Percentiles rank a stretch among this genome's conserved stretches.
phyloP scores from a whole-genome alignment of 306 rosid genomes.

The Trichosanthes cucumerina region DNA sequence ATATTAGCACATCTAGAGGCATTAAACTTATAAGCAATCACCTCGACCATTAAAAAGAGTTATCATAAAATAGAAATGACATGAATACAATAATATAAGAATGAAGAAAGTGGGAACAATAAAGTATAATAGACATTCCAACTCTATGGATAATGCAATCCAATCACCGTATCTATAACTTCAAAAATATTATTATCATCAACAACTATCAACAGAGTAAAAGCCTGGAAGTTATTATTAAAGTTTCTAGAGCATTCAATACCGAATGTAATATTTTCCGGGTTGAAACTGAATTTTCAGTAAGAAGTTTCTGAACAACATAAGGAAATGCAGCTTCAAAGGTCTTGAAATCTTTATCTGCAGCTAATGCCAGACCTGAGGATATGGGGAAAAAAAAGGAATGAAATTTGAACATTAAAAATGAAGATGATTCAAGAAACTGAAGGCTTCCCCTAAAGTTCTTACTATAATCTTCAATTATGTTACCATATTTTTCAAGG shows the following conservation, averaged over 20 bases:
- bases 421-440: not conserved
- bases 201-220: not conserved
- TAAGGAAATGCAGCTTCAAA: conserved; percentile 94
- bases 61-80: not conserved
- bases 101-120: not conserved
- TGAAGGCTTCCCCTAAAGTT: not conserved
- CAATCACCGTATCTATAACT: not conserved
- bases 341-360: conserved; percentile 68
- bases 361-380: conserved; percentile 82
- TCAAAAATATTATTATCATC: not conserved
- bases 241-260: conserved; percentile 11
- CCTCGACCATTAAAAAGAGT: not conserved
- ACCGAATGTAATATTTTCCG: conserved; percentile 77
- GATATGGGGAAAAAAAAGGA: conserved; percentile 3
- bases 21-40: not conserved
- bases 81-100: not conserved
- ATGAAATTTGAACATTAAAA: not conserved
- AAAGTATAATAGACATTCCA: not conserved
- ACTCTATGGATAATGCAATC: not conserved
- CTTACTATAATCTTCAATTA: not conserved
- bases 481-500: not conserved
- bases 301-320: conserved; percentile 79
- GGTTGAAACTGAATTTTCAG: conserved; percentile 68
- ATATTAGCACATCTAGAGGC: not conserved
- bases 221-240: conserved; percentile 1